Conservation (phyloP, 352 stramenopile genomes). For the Thalassiosira allenii region DNA sequence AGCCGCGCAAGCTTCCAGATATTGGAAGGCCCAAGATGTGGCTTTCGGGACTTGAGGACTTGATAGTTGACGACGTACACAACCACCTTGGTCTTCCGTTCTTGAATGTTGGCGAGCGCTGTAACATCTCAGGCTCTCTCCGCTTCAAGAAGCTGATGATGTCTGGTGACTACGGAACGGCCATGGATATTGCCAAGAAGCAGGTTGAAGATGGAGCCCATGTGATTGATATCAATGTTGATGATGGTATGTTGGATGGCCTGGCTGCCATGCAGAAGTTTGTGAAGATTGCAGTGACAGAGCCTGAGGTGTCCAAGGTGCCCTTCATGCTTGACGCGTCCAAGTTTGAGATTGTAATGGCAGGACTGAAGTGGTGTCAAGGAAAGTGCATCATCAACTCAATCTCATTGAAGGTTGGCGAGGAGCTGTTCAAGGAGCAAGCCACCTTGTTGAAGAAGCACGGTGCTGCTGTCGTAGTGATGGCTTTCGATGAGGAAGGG, state of each 20-base stretch:
- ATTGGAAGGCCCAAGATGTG: constrained; percentile 93
- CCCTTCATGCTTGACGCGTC: constrained; percentile 98
- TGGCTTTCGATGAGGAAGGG: constrained; percentile 97
- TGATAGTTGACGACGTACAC: constrained; percentile 92
- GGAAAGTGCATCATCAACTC: constrained; percentile 97
- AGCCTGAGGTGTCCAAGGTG: constrained; percentile 95
- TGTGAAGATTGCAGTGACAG: constrained; percentile 96
- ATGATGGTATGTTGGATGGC: constrained; percentile 96
- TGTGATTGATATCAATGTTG: constrained; percentile 98
- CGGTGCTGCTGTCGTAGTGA: constrained; percentile 95
- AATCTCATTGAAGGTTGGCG: constrained; percentile 97
- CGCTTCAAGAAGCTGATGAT: constrained; percentile 97
- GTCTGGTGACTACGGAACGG: constrained; percentile 92
- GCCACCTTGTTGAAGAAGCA: constrained; percentile 94
- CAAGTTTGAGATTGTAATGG: constrained; percentile 97
- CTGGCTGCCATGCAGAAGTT: constrained; percentile 97
- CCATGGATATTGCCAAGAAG: constrained; percentile 96
- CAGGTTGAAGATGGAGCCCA: constrained; percentile 97
- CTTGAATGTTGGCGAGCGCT: constrained; percentile 96
- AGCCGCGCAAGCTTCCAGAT: constrained; percentile 88
- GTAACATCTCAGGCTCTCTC: constrained; percentile 95
- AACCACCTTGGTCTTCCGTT: constrained; percentile 91
- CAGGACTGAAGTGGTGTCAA: constrained; percentile 97
- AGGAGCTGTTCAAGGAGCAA: constrained; percentile 95
- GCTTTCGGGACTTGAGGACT: constrained; percentile 93